phyloP scores from a whole-genome alignment of 441 rosid species.

The Populus trichocarpa region DNA sequence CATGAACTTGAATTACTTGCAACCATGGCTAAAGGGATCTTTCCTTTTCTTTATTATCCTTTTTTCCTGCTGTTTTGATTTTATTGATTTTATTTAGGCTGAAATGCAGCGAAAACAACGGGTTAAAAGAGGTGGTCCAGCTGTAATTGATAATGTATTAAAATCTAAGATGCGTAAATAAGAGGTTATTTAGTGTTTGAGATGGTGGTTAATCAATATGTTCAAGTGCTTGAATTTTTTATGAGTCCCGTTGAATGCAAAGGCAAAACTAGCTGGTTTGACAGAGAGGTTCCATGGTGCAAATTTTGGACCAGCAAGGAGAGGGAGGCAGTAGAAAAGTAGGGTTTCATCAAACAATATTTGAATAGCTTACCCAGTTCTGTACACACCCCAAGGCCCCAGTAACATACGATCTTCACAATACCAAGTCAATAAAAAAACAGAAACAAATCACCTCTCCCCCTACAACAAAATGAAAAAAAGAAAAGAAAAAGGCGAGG shows the following conservation, averaged over 20 bases:
- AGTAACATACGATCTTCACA: slow-evolving; percentile 22
- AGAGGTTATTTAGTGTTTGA: too few species aligned
- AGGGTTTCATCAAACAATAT: slow-evolving; percentile 14
- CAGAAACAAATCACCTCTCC: slow-evolving; percentile 35
- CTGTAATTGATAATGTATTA: too few species aligned
- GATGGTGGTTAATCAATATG: too few species aligned
- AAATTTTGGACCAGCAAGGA: neutral
- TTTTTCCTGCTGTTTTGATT: neutral
- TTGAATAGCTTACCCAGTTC: slow-evolving; percentile 20
- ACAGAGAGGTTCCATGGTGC: neutral
- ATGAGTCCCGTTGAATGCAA: too few species aligned
- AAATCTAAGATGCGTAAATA: too few species aligned
- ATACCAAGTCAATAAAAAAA: slow-evolving; percentile 23
- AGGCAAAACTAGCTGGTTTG: too few species aligned
- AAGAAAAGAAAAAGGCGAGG: neutral
- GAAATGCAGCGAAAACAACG: too few species aligned
- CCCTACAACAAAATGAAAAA: slow-evolving; percentile 21
- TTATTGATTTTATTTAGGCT: too few species aligned
- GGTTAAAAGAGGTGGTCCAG: too few species aligned
- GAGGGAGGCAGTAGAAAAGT: neutral
- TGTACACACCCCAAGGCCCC: slow-evolving; percentile 28
- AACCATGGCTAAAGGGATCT: too few species aligned
- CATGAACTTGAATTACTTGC: too few species aligned
- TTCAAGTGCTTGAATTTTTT: too few species aligned
- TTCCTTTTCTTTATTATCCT: neutral